Evolutionary conservation across 2,329 filamentous ascomycete species (phyloP).

Genomic region (Colletotrichum tropicale): DNA sequence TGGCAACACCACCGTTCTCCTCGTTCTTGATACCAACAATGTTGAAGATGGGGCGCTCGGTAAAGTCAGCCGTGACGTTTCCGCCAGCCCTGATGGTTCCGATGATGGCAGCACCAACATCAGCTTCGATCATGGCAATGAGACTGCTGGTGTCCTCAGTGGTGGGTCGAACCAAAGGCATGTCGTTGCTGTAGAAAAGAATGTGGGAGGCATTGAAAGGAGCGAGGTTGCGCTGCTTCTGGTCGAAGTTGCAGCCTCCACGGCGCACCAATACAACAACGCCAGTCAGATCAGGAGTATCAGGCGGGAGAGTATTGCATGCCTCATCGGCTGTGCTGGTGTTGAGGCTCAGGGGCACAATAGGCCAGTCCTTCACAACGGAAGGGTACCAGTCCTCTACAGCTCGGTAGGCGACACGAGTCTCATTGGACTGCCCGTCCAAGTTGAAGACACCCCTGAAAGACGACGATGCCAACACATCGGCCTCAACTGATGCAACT

Average conservation of each 20-base stretch:
- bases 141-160: not conserved
- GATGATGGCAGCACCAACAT: conserved; percentile 22
- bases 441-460: conserved; percentile 7
- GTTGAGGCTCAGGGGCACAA: conserved; percentile 28
- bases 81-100: conserved; percentile 19
- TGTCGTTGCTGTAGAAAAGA: conserved; percentile 40
- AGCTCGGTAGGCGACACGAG: conserved; percentile 11
- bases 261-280: conserved; percentile 45
- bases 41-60: conserved; percentile 10
- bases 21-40: conserved; percentile 23
- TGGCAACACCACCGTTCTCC: conserved; percentile 34
- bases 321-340: conserved; percentile 31
- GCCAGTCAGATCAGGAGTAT: conserved; percentile 41
- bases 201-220: conserved; percentile 43
- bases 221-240: conserved; percentile 40
- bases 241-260: conserved; percentile 39
- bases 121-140: conserved; percentile 18
- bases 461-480: conserved; percentile 1
- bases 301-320: conserved; percentile 40
- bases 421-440: not conserved
- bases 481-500: conserved; percentile 44
- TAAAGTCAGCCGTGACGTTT: conserved; percentile 22
- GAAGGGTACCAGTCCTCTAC: conserved; percentile 6
- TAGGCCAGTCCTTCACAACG: conserved; percentile 24
- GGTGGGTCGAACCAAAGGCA: conserved; percentile 12